phyloP scores from a whole-genome alignment of 2,329 filamentous ascomycete species.

The Cordyceps cateniannulata region DNA sequence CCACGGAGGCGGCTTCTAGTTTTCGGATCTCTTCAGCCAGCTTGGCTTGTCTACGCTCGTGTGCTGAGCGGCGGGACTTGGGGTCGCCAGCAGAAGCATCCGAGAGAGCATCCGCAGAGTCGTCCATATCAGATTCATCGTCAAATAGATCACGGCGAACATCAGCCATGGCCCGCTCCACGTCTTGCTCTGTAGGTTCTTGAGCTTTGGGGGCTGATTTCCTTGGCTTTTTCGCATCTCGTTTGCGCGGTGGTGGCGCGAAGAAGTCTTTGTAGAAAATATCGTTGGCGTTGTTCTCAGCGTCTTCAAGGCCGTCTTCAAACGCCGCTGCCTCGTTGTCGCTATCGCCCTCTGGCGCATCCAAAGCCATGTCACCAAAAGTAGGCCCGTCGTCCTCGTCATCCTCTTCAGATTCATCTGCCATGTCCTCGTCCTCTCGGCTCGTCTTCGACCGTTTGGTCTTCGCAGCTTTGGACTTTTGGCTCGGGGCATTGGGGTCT shows the following conservation, averaged over 20 bases:
- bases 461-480: constrained; percentile 17
- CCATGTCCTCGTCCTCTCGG: constrained; percentile 25
- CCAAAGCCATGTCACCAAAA: constrained; percentile 71
- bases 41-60: constrained; percentile 81
- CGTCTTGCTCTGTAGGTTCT: constrained; percentile 54
- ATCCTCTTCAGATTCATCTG: constrained; percentile 53
- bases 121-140: constrained; percentile 59
- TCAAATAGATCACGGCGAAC: constrained; percentile 90
- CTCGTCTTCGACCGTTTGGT: constrained; percentile 22
- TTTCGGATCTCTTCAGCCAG: constrained; percentile 85
- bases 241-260: constrained; percentile 74
- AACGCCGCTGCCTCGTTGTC: constrained; percentile 55
- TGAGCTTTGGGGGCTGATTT: constrained; percentile 35
- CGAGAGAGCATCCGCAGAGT: constrained; percentile 46
- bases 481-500: constrained; percentile 55
- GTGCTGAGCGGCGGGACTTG: constrained; percentile 69
- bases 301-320: constrained; percentile 47
- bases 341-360: constrained; percentile 63
- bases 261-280: constrained; percentile 93
- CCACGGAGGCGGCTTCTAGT: constrained; percentile 81
- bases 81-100: constrained; percentile 63
- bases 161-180: constrained; percentile 77
- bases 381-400: constrained; percentile 74
- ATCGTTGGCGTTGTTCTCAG: constrained; percentile 72
- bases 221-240: constrained; percentile 45